Base-by-base conservation (phyloP, 805 yeast genomes). In the Kodamaea kaohsiungensis region DNA sequence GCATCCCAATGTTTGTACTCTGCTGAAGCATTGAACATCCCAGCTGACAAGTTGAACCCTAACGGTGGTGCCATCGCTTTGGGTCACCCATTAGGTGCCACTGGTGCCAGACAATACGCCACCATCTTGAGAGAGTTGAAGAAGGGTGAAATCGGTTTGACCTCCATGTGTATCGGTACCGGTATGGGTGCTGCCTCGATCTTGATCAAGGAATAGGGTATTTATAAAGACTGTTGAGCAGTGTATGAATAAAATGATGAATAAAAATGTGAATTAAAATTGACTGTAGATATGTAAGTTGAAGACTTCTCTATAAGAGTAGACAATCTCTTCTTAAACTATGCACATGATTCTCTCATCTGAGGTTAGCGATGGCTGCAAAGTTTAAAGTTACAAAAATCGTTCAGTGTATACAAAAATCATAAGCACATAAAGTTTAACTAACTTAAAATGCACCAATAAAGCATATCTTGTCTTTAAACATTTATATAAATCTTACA, bases 101-200 rank as follows among this genome's bases (percentile, higher is more conserved):
- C 70, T 48, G 96, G 96, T 67, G 91, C 97, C 10, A 86, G 98
- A 72, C 97, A 92, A 76, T 81, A 90, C 51, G 92, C 98, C 45
- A 93, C 98, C 3, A 72, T 93, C 57, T 72, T 93, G 68, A 81
- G 92, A 64, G 93, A 91, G 76, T 80, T 92, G 65, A 74, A 86
- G 70, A 69, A 82, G 25, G 96, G 93, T 57, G 85, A 91, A 76
- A 74, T 91, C 59, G 98, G 98, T 60, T 86, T 93, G 51, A 89
- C 96, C 10, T 88, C 96, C 59, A 93, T 93, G 98, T 93, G 98
- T 78, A 86, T 93, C 60, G 98, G 98, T 65, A 91, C 98, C 37
- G 98, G 98, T 63, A 93, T 92, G 96, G 98, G 98, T 60, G 97
- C 98, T 35, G 98, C 98, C 48, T 88, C 93, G 12, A 78, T 92